These are phyloP conservation scores for Ogataea siamensis DNA, from an alignment of 805 yeast genomes.

Conservation along the genomic window DNA sequence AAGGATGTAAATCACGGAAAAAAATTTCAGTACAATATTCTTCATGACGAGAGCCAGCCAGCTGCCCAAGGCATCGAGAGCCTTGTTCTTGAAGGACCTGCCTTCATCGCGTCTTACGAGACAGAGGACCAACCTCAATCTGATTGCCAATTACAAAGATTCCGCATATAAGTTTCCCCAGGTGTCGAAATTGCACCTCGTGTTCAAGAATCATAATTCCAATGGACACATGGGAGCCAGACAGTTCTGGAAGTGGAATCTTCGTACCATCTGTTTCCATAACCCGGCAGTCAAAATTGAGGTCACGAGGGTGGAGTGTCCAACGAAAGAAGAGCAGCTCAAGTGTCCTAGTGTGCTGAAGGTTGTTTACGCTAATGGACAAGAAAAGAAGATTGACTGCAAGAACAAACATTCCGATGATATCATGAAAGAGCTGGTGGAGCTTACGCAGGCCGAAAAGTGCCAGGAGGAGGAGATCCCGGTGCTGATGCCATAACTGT, in stretches of 20 bases:
- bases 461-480: conserved; percentile 49
- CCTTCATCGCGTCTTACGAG: conserved; percentile 43
- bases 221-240: conserved; percentile 67
- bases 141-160: conserved; percentile 47
- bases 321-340: conserved; percentile 40
- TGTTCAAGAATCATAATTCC: conserved; percentile 47
- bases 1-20: conserved; percentile 5
- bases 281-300: conserved; percentile 68
- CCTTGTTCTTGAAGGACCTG: conserved; percentile 31
- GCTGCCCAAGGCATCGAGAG: conserved; percentile 24
- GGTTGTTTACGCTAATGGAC: conserved; percentile 40
- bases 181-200: conserved; percentile 46
- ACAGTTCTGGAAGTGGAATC: conserved; percentile 68
- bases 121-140: conserved; percentile 50
- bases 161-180: conserved; percentile 40
- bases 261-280: conserved; percentile 79
- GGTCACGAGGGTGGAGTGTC: conserved; percentile 52
- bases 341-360: conserved; percentile 47
- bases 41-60: conserved; percentile 4
- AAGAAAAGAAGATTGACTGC: conserved; percentile 49
- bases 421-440: conserved; percentile 57
- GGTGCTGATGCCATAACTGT: conserved; percentile 10
- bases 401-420: conserved; percentile 45
- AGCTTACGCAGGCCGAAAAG: conserved; percentile 47
- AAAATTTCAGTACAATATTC: conserved; percentile 4